Conservation (phyloP, 2,329 filamentous ascomycete species). For the Penicillium decumbens region DNA sequence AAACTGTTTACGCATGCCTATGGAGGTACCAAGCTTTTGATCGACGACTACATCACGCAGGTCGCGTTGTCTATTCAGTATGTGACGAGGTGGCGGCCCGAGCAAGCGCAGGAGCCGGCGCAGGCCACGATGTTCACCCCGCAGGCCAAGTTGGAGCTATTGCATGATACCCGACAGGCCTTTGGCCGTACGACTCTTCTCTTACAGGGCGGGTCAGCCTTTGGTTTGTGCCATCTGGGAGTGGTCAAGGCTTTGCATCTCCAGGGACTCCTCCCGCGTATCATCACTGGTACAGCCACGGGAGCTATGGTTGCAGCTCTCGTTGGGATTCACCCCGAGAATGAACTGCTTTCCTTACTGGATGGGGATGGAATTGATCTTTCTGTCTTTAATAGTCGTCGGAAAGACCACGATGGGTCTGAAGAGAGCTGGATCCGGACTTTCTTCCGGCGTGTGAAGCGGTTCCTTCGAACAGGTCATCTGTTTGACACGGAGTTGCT, state of each 20-base stretch:
- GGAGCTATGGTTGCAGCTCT: conserved; percentile 85
- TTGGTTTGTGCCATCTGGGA: conserved; percentile 83
- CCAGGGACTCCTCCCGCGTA: conserved; percentile 74
- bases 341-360: conserved; percentile 72
- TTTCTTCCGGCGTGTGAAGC: conserved; percentile 59
- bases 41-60: conserved; percentile 84
- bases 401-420: conserved; percentile 14
- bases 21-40: conserved; percentile 81
- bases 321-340: conserved; percentile 80
- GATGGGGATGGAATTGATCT: conserved; percentile 77
- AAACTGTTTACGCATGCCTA: conserved; percentile 80
- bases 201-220: conserved; percentile 84
- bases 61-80: conserved; percentile 77
- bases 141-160: conserved; percentile 76
- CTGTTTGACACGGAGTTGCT: conserved; percentile 77
- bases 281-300: conserved; percentile 86
- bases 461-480: conserved; percentile 72
- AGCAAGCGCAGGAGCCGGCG: conserved; percentile 46
- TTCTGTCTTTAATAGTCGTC: conserved; percentile 62
- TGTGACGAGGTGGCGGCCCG: conserved; percentile 63
- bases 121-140: conserved; percentile 55
- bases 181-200: conserved; percentile 84
- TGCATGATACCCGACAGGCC: conserved; percentile 81
- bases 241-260: conserved; percentile 84
- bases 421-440: conserved; percentile 51